phyloP scores from a whole-genome alignment of 352 stramenopile species.

The Phytophthora chlamydospora region DNA sequence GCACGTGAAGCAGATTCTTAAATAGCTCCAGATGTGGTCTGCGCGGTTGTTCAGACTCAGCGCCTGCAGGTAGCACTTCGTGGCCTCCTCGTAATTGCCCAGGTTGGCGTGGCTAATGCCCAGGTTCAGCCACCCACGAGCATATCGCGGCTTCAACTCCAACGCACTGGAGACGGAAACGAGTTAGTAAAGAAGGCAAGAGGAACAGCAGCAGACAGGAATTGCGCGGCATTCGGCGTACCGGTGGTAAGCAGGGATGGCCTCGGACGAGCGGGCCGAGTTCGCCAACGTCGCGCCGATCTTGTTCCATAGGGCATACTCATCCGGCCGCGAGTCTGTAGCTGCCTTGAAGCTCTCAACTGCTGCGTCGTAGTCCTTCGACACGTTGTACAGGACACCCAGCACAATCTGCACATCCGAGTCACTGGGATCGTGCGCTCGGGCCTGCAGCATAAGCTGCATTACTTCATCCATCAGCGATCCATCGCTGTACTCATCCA shows the following conservation, averaged over 20 bases:
- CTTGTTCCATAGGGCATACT: slow-evolving; percentile 99
- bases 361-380: slow-evolving; percentile 95
- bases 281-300: slow-evolving; percentile 97
- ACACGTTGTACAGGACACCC: slow-evolving; percentile 98
- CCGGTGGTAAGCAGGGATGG: slow-evolving; percentile 93
- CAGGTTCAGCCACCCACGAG: slow-evolving; percentile 97
- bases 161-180: slow-evolving; percentile 73
- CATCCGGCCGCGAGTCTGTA: slow-evolving; percentile 77
- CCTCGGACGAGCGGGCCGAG: slow-evolving; percentile 92
- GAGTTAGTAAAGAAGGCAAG: slow-evolving; percentile 14
- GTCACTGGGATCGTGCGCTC: slow-evolving; percentile 75
- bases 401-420: slow-evolving; percentile 92
- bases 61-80: slow-evolving; percentile 97
- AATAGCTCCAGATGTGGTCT: slow-evolving; percentile 98
- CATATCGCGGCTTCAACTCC: slow-evolving; percentile 97
- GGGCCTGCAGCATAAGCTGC: slow-evolving; percentile 93
- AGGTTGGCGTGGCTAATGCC: slow-evolving; percentile 98
- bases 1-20: slow-evolving; percentile 97
- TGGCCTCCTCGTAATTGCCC: slow-evolving; percentile 94
- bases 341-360: slow-evolving; percentile 90
- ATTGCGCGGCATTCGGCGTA: slow-evolving; percentile 28
- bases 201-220: neutral
- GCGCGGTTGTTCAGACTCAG: slow-evolving; percentile 95
- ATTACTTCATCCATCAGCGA: slow-evolving; percentile 94
- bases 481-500: slow-evolving; percentile 90